Evolutionary conservation across 2,329 filamentous ascomycete genomes (phyloP), one percentile per base, ranked within the genome.

Genomic region (Neonectria hederae): DNA sequence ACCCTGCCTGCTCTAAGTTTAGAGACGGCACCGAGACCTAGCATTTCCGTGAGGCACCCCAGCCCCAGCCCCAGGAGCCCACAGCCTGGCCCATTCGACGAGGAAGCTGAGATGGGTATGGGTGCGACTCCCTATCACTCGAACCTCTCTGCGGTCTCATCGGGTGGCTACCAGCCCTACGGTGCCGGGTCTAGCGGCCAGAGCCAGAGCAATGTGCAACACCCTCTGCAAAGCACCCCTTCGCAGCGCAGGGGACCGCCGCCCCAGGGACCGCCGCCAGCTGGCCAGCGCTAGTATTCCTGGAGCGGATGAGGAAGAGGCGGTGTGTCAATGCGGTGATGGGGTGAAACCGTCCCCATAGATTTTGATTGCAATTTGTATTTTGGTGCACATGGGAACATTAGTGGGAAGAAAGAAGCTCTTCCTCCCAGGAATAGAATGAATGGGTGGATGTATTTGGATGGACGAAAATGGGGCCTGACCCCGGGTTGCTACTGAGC

Each of bases 51-150:
- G 69, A 57, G 67, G 70, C 59, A 75, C 64, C 46, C 75, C 65
- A 75, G 74, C 64, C 46, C 75, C 66, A 75, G 74, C 26, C 54
- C 75, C 64, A 74, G 75, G 17, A 77, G 75, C 64, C 75, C 77
- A 2, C 76, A 75, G n/a, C 72, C 69, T 5, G 73, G 72, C 28
- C 73, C 73, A 3, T 83, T 81, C 60, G 83, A 84, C 58, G 80
- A 84, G 53, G 83, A 84, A 74, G 76, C 81, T 2, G 75, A 79
- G 65, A 79, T 73, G 2, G 79, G 76, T 22, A 72, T 78, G 56
- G 73, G 76, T 7, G 64, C 73, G 17, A 71, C 70, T 7, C 74
- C 72, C 17, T 79, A 77, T 56, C 74, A 76, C 63, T 71, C 72
- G 61, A 75, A 74, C 63, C 73, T 76, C 28, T 54, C 71, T 28